A percentile compares a stretch with the other conserved stretches of the same genome.
Evolutionary conservation across 495 filamentous ascomycete species (phyloP).

Genomic region (Penicillium herquei): DNA sequence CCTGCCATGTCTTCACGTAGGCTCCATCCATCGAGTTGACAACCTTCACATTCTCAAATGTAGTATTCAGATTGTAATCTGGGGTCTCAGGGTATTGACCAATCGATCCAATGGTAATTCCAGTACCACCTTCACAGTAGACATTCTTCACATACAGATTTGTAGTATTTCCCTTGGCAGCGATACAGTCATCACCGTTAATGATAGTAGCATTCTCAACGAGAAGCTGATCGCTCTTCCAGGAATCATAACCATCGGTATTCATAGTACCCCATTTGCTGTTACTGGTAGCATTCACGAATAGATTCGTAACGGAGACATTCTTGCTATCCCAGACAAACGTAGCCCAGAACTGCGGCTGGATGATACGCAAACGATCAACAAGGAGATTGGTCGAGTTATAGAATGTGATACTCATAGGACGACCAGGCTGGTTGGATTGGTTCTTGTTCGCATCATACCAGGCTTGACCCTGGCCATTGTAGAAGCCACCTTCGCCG

Average conservation of each 20-base stretch:
- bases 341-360: conserved; percentile 47
- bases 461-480: conserved; percentile 49
- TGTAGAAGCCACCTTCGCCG: conserved; percentile 38
- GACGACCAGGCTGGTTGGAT: conserved; percentile 44
- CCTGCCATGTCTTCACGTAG: conserved; percentile 56
- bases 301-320: conserved; percentile 37
- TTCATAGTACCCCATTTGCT: conserved; percentile 29
- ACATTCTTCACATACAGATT: conserved; percentile 34
- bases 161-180: conserved; percentile 41
- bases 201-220: conserved; percentile 33
- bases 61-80: conserved; percentile 26
- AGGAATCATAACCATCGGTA: conserved; percentile 40
- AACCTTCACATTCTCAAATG: conserved; percentile 19
- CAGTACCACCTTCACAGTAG: conserved; percentile 26
- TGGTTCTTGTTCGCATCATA: conserved; percentile 29
- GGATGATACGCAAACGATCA: conserved; percentile 32
- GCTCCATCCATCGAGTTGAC: conserved; percentile 48
- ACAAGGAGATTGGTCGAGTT: conserved; percentile 34
- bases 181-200: conserved; percentile 40
- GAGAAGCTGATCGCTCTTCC: conserved; percentile 28
- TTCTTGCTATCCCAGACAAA: conserved; percentile 35
- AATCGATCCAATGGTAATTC: conserved; percentile 44
- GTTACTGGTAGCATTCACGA: conserved; percentile 39
- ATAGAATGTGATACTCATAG: conserved; percentile 39
- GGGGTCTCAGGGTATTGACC: conserved; percentile 36